Conservation (phyloP, 2,329 filamentous ascomycete species). For the Cladosporium colombiae region DNA sequence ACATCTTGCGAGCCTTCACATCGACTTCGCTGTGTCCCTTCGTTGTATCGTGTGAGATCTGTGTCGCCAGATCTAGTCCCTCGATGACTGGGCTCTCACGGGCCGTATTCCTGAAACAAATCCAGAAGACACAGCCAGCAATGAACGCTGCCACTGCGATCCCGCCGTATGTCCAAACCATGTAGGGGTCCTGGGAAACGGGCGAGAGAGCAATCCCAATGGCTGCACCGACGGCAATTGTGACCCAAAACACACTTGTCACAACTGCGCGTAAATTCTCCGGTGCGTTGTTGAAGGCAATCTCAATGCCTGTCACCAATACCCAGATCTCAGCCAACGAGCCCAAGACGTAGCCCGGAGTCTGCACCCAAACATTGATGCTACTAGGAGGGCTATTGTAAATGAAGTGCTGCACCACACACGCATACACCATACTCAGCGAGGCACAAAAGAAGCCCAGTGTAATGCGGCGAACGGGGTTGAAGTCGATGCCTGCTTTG, state of each 20-base stretch:
- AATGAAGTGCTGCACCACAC: constrained; percentile 56
- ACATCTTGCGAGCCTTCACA: neutral
- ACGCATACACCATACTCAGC: constrained; percentile 55
- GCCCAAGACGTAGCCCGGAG: constrained; percentile 46
- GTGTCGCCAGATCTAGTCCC: neutral
- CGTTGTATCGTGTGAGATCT: neutral
- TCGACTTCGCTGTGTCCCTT: neutral
- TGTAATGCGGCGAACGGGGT: constrained; percentile 27
- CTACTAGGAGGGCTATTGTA: constrained; percentile 44
- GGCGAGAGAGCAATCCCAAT: constrained; percentile 64
- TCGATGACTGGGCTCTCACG: neutral
- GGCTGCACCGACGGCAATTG: constrained; percentile 56
- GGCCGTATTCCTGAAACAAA: constrained; percentile 45
- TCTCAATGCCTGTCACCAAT: constrained; percentile 47
- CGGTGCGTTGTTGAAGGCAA: constrained; percentile 49
- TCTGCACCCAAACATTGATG: constrained; percentile 48
- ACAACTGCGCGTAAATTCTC: constrained; percentile 48
- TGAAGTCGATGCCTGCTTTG: constrained; percentile 9
- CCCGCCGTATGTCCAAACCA: constrained; percentile 57
- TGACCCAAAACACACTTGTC: constrained; percentile 41
- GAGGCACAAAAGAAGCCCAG: constrained; percentile 54
- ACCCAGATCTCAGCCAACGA: constrained; percentile 49
- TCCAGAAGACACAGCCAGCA: constrained; percentile 26
- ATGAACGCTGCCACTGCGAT: constrained; percentile 24
- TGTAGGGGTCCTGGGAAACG: constrained; percentile 60